Percentiles rank a stretch among this genome's conserved stretches.
phyloP scores from a whole-genome alignment of 441 rosid genomes.

The Populus hybrid region DNA sequence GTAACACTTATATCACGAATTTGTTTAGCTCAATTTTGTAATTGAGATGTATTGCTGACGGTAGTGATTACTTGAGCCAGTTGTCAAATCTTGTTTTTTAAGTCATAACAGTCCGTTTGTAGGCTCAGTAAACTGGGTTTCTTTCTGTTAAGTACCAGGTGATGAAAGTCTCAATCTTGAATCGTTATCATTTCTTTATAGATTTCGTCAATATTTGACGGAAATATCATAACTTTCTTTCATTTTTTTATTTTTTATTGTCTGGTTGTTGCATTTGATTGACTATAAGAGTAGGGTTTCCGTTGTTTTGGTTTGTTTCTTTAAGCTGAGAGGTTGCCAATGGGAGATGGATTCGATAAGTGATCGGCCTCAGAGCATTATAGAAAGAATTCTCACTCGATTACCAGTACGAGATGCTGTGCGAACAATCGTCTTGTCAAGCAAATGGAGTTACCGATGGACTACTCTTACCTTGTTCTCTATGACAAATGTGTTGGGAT shows the following conservation, averaged over 20 bases:
- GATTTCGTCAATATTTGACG: too few species aligned
- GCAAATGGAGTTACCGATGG: slow-evolving; percentile 53
- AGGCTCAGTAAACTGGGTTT: too few species aligned
- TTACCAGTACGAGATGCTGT: slow-evolving; percentile 56
- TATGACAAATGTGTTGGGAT: slow-evolving; percentile 54
- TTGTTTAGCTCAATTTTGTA: too few species aligned
- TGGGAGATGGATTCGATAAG: slow-evolving; percentile 64
- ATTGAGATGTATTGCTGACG: too few species aligned
- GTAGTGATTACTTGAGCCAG: neutral
- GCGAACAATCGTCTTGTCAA: slow-evolving; percentile 58
- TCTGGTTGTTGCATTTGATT: neutral
- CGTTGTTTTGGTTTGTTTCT: slow-evolving; percentile 11
- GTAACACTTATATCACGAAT: too few species aligned
- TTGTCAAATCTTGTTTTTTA: neutral
- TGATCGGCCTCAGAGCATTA: slow-evolving; percentile 62
- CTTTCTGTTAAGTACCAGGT: too few species aligned
- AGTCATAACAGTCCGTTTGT: neutral
- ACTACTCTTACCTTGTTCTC: slow-evolving; percentile 11
- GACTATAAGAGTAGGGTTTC: slow-evolving; percentile 2
- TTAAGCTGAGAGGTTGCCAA: slow-evolving; percentile 20
- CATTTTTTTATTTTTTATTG: too few species aligned
- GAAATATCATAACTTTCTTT: too few species aligned
- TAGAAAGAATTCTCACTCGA: slow-evolving; percentile 56
- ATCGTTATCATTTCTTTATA: too few species aligned
- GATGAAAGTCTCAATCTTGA: too few species aligned